Percentiles rank a stretch among this genome's conserved stretches.
Conservation (phyloP, 176 grass and related monocot genomes). For the Hordeum marinum region DNA sequence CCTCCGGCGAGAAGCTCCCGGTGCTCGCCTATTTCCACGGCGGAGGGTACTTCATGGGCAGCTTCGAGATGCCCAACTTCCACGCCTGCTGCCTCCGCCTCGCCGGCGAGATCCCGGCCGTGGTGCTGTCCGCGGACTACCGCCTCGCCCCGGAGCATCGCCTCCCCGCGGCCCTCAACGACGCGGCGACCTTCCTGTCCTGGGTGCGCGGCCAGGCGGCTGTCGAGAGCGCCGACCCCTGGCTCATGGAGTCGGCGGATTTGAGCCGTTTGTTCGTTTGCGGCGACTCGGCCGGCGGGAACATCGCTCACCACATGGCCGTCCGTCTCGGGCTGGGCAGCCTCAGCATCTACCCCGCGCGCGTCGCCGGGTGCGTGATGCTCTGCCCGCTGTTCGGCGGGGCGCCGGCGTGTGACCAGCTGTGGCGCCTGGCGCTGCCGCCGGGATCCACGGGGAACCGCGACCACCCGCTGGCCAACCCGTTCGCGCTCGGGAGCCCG, state of each 20-base stretch:
- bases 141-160: conserved; percentile 58
- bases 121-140: conserved; percentile 57
- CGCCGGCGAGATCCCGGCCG: conserved; percentile 23
- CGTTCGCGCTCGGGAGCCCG: conserved; percentile 17
- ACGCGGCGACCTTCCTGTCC: conserved; percentile 7
- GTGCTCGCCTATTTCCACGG: conserved; percentile 42
- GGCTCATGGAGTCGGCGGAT: conserved; percentile 30
- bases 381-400: conserved; percentile 52
- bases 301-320: conserved; percentile 33
- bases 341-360: conserved; percentile 22
- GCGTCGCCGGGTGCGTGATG: conserved; percentile 37
- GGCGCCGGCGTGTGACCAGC: conserved; percentile 14
- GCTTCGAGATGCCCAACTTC: conserved; percentile 4
- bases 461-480: conserved; percentile 39
- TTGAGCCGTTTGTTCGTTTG: conserved; percentile 13
- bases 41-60: conserved; percentile 27
- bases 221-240: conserved; percentile 1
- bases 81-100: conserved; percentile 34
- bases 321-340: background rate
- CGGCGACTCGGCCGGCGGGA: conserved; percentile 33
- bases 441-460: background rate
- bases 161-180: conserved; percentile 46
- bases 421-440: conserved; percentile 23
- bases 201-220: conserved; percentile 25
- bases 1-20: background rate